Base-by-base conservation (phyloP, 768 basidiomycete genomes). In the Mycena rosella region DNA sequence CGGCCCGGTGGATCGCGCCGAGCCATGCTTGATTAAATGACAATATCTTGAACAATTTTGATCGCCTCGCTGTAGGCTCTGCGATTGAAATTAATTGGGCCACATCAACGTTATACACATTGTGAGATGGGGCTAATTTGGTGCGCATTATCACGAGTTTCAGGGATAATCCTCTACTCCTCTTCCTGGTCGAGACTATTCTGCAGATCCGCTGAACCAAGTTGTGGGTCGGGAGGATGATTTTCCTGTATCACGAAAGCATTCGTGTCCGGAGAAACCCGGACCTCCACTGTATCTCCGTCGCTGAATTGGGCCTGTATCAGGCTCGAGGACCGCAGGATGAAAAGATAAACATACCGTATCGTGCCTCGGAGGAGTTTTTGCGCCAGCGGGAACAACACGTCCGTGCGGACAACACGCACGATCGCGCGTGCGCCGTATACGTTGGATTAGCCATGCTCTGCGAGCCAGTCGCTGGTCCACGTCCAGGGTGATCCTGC, bases 391-490 rank as follows among this genome's bases (percentile, higher is more conserved):
- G 91, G 93, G 82, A 93, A 93, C 48, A 95, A 78, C 13, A 98
- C 91, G 72, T 92, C 88, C 57, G 90, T 91, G 58, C 93, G 83
- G 5, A 97, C 93, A 22, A 96, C 88, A n/a, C 96, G 82, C 11
- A 93, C 93, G 61, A 97, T 94, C 8, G 94, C 92, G 34, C 96
- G 85, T 0, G 96, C 96, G 26, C 96, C 96, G 76, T 96, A 96
- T 27, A 90, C 78, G 51, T 93, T 89, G 4, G 94, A 96, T 76
- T 94, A 96, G 0, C 96, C 96, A 51, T 89, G 85, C 63, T 86
- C 74, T 0, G 89, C 92, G 5, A 98, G 84, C 91, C 91, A 93
- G 5, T 85, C 80, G 30, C 82, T 82, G 3, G 94, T 90, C 88
- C 2, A 95, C 88, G 58, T 96, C 89, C 40, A 96, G 80, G 11